A percentile compares a stretch with the other conserved stretches of the same genome.
These are phyloP conservation scores for Penicillium decumbens DNA, from an alignment of 2,329 filamentous ascomycete species.

Conservation along the genomic window DNA sequence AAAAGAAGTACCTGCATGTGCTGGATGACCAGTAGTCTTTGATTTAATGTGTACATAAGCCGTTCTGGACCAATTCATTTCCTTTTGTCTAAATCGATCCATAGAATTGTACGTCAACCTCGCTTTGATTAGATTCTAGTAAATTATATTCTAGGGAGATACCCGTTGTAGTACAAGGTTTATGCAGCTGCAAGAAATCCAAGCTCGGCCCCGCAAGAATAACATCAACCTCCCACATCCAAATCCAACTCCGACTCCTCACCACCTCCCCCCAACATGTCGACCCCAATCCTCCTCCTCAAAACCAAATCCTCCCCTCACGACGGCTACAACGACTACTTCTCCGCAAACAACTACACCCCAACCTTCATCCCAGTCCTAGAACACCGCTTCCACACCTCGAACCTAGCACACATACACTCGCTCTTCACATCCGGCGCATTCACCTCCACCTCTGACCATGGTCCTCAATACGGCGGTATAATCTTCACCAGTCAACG, in stretches of 20 bases:
- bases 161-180: not conserved
- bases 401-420: constrained; percentile 35
- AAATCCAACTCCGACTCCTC: constrained; percentile 1
- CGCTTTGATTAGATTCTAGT: no score
- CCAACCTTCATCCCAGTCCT: constrained; percentile 47
- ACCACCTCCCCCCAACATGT: constrained; percentile 4
- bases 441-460: constrained; percentile 13
- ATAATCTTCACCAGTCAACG: constrained; percentile 49
- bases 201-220: constrained; percentile 14
- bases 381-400: constrained; percentile 39
- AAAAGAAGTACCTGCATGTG: constrained; percentile 96
- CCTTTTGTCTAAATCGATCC: constrained; percentile 24
- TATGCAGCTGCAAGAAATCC: not conserved
- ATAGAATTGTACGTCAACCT: not conserved
- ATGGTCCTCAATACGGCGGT: constrained; percentile 39
- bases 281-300: constrained; percentile 40
- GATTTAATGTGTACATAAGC: constrained; percentile 41
- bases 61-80: constrained; percentile 36
- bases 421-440: constrained; percentile 34
- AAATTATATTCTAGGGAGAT: no score
- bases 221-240: constrained; percentile 1
- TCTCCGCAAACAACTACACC: constrained; percentile 31
- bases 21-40: constrained; percentile 69
- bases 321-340: constrained; percentile 46
- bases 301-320: constrained; percentile 46